These are phyloP conservation scores for Coemansia sp. DNA, from an alignment of 192 early-diverging fungal genomes.

Conservation along the genomic window DNA sequence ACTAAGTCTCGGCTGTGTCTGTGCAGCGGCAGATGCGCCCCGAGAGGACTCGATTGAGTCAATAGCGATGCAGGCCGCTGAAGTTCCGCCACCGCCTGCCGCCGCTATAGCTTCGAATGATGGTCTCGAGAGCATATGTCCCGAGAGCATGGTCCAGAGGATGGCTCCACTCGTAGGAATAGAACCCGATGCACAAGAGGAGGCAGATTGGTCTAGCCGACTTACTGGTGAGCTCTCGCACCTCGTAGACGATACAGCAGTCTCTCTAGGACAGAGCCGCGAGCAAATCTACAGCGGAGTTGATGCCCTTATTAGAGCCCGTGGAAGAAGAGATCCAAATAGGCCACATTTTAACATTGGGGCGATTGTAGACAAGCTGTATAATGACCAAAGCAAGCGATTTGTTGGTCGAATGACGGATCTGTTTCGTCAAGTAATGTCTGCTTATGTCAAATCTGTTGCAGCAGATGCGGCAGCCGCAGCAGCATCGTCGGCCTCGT, in stretches of 20 bases:
- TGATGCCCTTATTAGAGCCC: slow-evolving; percentile 26
- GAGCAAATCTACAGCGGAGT: slow-evolving; percentile 9
- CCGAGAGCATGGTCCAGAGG: slow-evolving; percentile 20
- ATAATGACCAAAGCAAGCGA: slow-evolving; percentile 23
- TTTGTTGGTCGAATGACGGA: slow-evolving; percentile 36
- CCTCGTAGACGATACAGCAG: slow-evolving; percentile 21
- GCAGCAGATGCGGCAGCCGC: slow-evolving; percentile 8
- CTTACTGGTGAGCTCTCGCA: slow-evolving; percentile 18
- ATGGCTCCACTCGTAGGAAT: slow-evolving; percentile 10
- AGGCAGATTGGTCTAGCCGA: neutral
- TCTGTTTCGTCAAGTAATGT: slow-evolving; percentile 26
- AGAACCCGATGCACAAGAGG: neutral
- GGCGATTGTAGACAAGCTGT: slow-evolving; percentile 6
- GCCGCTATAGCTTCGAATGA: neutral
- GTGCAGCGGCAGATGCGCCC: slow-evolving; percentile 4
- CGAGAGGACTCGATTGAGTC: neutral
- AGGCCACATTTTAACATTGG: slow-evolving; percentile 19
- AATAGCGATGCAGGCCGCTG: neutral
- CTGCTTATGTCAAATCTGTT: slow-evolving; percentile 30
- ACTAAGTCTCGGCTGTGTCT: neutral
- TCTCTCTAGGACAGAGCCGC: slow-evolving; percentile 9
- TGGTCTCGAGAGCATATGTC: slow-evolving; percentile 5
- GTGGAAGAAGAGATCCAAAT: neutral
- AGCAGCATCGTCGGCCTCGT: neutral
- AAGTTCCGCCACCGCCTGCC: neutral